Evolutionary conservation across 2,329 filamentous ascomycete species (phyloP).

Genomic region (Xylariaceae sp.): DNA sequence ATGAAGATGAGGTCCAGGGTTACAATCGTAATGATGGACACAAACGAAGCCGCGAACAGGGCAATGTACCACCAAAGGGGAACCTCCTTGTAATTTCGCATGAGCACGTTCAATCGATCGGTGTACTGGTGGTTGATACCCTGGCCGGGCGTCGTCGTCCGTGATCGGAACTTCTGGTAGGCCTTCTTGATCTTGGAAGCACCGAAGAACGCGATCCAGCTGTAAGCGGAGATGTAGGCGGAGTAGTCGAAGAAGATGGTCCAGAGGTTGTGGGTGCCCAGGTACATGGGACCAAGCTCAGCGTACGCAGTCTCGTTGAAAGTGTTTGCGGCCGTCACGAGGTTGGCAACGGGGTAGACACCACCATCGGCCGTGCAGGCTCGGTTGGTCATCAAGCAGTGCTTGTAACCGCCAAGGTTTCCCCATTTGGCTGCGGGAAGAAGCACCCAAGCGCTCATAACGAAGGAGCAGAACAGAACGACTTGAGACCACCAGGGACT

Average conservation of each 20-base stretch:
- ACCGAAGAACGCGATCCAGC: conserved; percentile 55
- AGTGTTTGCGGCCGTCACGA: conserved; percentile 39
- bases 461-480: conserved; percentile 50
- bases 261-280: conserved; percentile 55
- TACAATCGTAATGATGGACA: conserved; percentile 45
- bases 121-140: conserved; percentile 50
- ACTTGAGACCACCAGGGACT: conserved; percentile 57
- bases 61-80: conserved; percentile 53
- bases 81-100: conserved; percentile 53
- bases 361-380: conserved; percentile 47
- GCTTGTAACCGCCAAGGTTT: conserved; percentile 45
- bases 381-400: conserved; percentile 54
- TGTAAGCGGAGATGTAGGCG: conserved; percentile 51
- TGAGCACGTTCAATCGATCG: conserved; percentile 55
- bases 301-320: conserved; percentile 47
- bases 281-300: conserved; percentile 50
- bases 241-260: conserved; percentile 57
- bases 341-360: conserved; percentile 38
- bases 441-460: conserved; percentile 52
- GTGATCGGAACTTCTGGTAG: conserved; percentile 39
- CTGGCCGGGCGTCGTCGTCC: conserved; percentile 30
- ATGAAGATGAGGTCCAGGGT: conserved; percentile 51
- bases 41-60: conserved; percentile 46
- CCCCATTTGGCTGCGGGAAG: conserved; percentile 56
- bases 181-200: conserved; percentile 43